Conservation (phyloP, 2,329 filamentous ascomycete species). For the Aspergillus vadensis region DNA sequence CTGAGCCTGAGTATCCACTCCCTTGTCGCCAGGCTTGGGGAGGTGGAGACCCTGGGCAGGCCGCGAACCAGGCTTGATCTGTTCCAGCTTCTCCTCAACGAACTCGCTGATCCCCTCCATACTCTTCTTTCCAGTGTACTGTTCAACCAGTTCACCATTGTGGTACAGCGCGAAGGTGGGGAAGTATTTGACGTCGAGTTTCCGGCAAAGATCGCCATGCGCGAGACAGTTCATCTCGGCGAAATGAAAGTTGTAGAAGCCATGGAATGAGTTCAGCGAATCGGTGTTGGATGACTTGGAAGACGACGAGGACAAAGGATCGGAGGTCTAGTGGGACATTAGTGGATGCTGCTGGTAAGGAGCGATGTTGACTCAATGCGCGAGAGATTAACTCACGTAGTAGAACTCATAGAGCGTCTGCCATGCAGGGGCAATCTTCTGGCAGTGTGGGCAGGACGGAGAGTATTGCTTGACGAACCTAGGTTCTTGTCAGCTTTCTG, state of each 20-base stretch:
- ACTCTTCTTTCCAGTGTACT: constrained; percentile 66
- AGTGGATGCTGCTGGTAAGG: constrained; percentile 16
- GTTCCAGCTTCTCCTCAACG: constrained; percentile 76
- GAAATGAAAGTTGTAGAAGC: constrained; percentile 89
- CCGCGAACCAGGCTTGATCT: constrained; percentile 77
- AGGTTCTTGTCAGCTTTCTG: constrained; percentile 19
- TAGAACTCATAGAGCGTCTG: constrained; percentile 97
- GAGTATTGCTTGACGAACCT: constrained; percentile 59
- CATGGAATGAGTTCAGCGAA: constrained; percentile 68
- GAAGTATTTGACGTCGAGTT: constrained; percentile 67
- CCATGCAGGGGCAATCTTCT: constrained; percentile 76
- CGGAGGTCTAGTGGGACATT: constrained; percentile 65
- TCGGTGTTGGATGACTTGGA: constrained; percentile 53
- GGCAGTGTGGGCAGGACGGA: constrained; percentile 68
- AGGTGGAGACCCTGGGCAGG: constrained; percentile 67
- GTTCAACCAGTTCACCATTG: constrained; percentile 68
- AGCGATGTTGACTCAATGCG: constrained; percentile 9
- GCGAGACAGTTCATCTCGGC: constrained; percentile 82
- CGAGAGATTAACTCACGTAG: constrained; percentile 45
- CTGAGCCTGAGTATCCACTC: constrained; percentile 47
- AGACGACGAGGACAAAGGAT: constrained; percentile 60
- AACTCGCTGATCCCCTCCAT: constrained; percentile 67
- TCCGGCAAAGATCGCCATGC: constrained; percentile 73
- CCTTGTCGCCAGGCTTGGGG: constrained; percentile 68
- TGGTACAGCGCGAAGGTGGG: constrained; percentile 81